Evolutionary conservation across 768 basidiomycete genomes (phyloP), one percentile per base, ranked within the genome.

Genomic region (Dacryopinax primogenitus): DNA sequence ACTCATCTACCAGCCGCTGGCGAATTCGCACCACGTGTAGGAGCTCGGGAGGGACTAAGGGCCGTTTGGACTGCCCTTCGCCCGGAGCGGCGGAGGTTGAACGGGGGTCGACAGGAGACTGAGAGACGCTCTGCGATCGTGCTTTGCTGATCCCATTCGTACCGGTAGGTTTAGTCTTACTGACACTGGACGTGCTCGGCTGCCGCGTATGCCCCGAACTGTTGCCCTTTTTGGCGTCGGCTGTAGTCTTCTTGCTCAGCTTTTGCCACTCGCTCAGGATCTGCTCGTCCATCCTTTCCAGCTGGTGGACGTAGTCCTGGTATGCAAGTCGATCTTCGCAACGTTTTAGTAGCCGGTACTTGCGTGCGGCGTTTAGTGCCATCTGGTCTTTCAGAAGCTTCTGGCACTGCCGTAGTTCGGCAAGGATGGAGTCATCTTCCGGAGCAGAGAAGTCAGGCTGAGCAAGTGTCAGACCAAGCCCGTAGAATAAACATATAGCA

Each of bases 401-500:
- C 73, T 99, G 96, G 18, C 91, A 89, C 44, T 90, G 86, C 1
- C 95, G 87, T 0, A 99, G 82, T 0, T 91, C 88, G 1, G 89
- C 85, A 7, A 93, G 87, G 62, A 99, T 90, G 33, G 94, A 93
- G 74, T 99, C 96, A 36, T 93, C 87, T 63, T 88, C 82, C 67
- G 87, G 80, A 47, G 84, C 80, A 26, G 83, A 78, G 71, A 83
- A 90, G 73, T 90, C 84, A 58, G 87, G 86, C 87, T 89, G 67
- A 28, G 69, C 45, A 63, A n/a, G n/a, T n/a, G n/a, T n/a, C n/a
- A n/a, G n/a, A n/a, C n/a, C n/a, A n/a, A n/a, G n/a, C n/a, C n/a
- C n/a, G n/a, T n/a, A n/a, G n/a, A 47, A 63, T 15, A 66, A 44
- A 63, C 26, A 64, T 63, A 28, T 13, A 35, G 21, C 51, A 39